phyloP scores from a whole-genome alignment of 768 basidiomycete species.

The Lactarius tabidus region DNA sequence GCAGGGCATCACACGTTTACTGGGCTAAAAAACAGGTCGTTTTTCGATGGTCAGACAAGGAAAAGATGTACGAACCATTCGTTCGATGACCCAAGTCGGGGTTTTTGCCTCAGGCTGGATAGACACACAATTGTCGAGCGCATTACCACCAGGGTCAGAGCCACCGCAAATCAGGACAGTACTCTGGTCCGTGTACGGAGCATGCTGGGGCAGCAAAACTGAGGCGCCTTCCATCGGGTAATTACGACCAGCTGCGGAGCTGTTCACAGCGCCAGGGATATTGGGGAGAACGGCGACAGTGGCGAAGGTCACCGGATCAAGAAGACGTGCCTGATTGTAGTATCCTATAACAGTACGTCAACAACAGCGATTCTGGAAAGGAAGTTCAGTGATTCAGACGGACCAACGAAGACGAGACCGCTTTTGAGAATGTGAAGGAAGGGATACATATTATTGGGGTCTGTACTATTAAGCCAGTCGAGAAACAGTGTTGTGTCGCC shows the following conservation, averaged over 20 bases:
- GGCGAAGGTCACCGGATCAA: slow-evolving; percentile 61
- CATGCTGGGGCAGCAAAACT: slow-evolving; percentile 63
- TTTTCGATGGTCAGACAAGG: not conserved
- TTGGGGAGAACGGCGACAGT: slow-evolving; percentile 62
- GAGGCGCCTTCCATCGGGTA: slow-evolving; percentile 75
- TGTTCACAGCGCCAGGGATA: slow-evolving; percentile 68
- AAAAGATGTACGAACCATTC: slow-evolving; percentile 54
- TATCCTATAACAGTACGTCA: slow-evolving; percentile 44
- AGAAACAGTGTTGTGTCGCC: slow-evolving; percentile 58
- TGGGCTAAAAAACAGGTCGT: slow-evolving; percentile 42
- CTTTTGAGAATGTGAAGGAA: slow-evolving; percentile 70
- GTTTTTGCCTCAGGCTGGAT: slow-evolving; percentile 62
- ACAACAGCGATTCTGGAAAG: not conserved
- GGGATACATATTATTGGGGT: slow-evolving; percentile 79
- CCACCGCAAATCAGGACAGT: slow-evolving; percentile 73
- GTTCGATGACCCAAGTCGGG: slow-evolving; percentile 66
- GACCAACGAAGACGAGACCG: slow-evolving; percentile 65
- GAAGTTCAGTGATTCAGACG: slow-evolving; percentile 24
- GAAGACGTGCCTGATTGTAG: slow-evolving; percentile 76
- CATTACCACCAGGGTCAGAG: slow-evolving; percentile 47
- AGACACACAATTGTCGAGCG: slow-evolving; percentile 67
- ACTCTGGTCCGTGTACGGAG: slow-evolving; percentile 71
- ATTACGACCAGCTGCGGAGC: slow-evolving; percentile 66
- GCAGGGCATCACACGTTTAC: slow-evolving; percentile 71
- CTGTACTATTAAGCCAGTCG: slow-evolving; percentile 65